phyloP scores from a whole-genome alignment of 1,284 basidiomycete species.

The Flammula alnicola region DNA sequence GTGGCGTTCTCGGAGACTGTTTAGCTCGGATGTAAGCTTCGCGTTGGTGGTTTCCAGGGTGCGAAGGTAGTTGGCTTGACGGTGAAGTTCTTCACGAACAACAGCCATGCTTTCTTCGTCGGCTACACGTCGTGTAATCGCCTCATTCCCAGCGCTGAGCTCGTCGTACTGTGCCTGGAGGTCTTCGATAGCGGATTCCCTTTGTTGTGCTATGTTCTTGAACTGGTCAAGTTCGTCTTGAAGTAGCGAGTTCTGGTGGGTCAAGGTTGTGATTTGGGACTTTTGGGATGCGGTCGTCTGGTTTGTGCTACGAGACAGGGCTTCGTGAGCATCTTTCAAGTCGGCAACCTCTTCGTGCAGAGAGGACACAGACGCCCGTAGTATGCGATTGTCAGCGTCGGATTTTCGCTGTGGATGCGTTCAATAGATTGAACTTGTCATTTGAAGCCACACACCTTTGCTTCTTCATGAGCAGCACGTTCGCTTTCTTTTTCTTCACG shows the following conservation, averaged over 20 bases:
- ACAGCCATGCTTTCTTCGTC: conserved; percentile 60
- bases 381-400: conserved; percentile 51
- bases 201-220: conserved; percentile 47
- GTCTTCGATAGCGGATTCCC: conserved; percentile 41
- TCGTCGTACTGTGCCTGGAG: conserved; percentile 56
- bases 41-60: conserved; percentile 69
- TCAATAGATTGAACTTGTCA: conserved; percentile 14
- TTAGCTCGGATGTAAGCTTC: conserved; percentile 60
- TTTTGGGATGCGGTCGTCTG: conserved; percentile 53
- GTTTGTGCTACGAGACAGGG: conserved; percentile 47
- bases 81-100: conserved; percentile 64
- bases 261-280: conserved; percentile 51
- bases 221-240: conserved; percentile 48
- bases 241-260: conserved; percentile 47
- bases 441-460: conserved; percentile 49
- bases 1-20: conserved; percentile 55
- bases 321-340: conserved; percentile 54
- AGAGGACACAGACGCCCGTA: conserved; percentile 49
- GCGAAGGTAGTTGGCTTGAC: conserved; percentile 64
- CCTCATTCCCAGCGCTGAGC: conserved; percentile 32
- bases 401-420: conserved; percentile 32
- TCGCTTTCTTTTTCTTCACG: conserved; percentile 63
- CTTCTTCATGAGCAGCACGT: conserved; percentile 47
- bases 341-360: conserved; percentile 62
- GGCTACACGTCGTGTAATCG: conserved; percentile 18